phyloP scores from a whole-genome alignment of 306 rosid species.

The Cicer arietinum region DNA sequence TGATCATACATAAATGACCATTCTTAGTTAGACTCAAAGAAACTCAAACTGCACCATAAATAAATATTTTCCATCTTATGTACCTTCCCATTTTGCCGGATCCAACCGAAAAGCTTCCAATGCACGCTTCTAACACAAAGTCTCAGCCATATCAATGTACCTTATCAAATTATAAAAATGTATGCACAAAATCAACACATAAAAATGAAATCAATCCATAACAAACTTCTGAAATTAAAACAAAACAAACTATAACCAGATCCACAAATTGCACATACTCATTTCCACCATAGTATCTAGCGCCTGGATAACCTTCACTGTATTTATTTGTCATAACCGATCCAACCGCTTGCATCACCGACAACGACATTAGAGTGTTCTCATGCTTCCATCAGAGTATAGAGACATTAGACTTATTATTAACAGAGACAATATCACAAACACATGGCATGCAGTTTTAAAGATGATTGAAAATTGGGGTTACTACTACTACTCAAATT shows the following conservation, averaged over 20 bases:
- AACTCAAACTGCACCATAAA: conserved; percentile 26
- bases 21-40: background rate
- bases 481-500: no score
- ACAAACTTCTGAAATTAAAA: conserved; percentile 24
- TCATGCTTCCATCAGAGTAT: no score
- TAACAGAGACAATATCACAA: no score
- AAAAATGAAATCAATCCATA: conserved; percentile 12
- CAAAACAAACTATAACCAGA: conserved; percentile 16
- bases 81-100: conserved; percentile 98
- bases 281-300: conserved; percentile 95
- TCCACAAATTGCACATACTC: conserved; percentile 64
- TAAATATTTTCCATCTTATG: background rate
- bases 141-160: conserved; percentile 93
- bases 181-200: conserved; percentile 31
- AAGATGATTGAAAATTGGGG: no score
- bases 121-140: conserved; percentile 87
- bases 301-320: conserved; percentile 94
- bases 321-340: conserved; percentile 93
- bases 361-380: conserved; percentile 54
- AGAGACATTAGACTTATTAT: no score
- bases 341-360: conserved; percentile 97
- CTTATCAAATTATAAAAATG: conserved; percentile 44
- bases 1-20: background rate
- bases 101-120: conserved; percentile 81
- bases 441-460: no score